These are phyloP conservation scores for Catharanthus roseus DNA, from an alignment of 257 asterid genomes.

Conservation along the genomic window DNA sequence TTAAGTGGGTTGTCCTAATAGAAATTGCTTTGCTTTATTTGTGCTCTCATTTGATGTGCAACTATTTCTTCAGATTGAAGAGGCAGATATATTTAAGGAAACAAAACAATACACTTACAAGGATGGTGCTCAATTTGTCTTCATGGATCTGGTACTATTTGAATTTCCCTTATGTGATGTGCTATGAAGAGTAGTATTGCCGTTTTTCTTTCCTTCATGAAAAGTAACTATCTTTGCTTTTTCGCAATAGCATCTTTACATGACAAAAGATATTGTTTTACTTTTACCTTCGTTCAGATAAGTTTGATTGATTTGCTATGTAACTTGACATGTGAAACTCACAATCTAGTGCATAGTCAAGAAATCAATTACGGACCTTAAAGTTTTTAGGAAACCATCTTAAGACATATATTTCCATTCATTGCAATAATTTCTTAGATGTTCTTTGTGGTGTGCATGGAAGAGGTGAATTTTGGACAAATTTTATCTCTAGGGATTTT, in stretches of 20 bases:
- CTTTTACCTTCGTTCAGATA: not conserved
- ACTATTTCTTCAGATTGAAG: slow-evolving; percentile 59
- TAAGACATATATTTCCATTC: not conserved
- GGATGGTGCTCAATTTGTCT: slow-evolving; percentile 82
- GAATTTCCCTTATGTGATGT: slow-evolving; percentile 1
- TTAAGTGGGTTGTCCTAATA: not conserved
- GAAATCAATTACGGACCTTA: not conserved
- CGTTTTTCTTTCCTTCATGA: not conserved
- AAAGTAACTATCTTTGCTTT: not conserved
- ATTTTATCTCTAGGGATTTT: not conserved
- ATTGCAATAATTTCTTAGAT: not conserved
- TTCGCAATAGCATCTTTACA: not conserved
- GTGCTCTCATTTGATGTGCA: slow-evolving; percentile 14
- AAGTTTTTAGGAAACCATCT: not conserved
- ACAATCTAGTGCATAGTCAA: not conserved
- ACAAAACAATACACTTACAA: slow-evolving; percentile 88
- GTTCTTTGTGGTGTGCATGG: not conserved
- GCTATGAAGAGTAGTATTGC: not conserved
- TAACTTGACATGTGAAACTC: not conserved
- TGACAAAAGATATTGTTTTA: not conserved
- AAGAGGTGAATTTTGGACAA: not conserved
- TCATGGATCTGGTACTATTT: slow-evolving; percentile 82
- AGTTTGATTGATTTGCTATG: not conserved
- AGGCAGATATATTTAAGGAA: slow-evolving; percentile 76
- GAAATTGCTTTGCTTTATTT: not conserved